Evolutionary conservation across 768 basidiomycete genomes (phyloP).

Genomic region (Tulasnella sp.): DNA sequence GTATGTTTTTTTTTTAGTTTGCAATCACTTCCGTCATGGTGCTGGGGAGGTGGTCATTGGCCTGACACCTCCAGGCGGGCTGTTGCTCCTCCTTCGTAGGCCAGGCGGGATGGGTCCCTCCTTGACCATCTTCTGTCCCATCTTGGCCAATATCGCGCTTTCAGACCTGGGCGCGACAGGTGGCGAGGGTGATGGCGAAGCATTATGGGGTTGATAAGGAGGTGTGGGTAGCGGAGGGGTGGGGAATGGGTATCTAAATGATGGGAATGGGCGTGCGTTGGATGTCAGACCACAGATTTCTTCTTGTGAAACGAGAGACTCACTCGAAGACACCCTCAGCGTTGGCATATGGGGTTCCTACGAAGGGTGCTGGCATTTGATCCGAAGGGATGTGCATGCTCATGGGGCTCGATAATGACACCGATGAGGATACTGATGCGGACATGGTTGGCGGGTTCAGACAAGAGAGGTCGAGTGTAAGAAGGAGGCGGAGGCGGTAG

Average conservation of each 20-base stretch:
- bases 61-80: no score
- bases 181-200: not conserved
- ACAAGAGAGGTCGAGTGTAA: not conserved
- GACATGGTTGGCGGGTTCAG: not conserved
- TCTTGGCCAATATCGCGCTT: not conserved
- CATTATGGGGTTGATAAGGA: not conserved
- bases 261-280: not conserved
- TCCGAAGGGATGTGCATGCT: not conserved
- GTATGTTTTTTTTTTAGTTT: no score
- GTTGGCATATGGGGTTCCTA: slow-evolving; percentile 7
- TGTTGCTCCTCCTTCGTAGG: not conserved
- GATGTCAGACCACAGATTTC: not conserved
- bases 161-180: not conserved
- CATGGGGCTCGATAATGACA: not conserved
- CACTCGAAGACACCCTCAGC: slow-evolving; percentile 11
- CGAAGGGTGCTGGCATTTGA: slow-evolving; percentile 1
- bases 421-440: not conserved
- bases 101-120: slow-evolving; percentile 10
- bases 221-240: slow-evolving; percentile 12
- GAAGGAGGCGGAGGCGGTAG: not conserved
- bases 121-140: not conserved
- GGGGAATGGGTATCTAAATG: slow-evolving; percentile 8
- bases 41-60: no score
- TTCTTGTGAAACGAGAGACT: not conserved
- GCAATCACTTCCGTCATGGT: no score